Evolutionary conservation across 306 rosid species (phyloP).

Genomic region (Lathyrus oleraceus): DNA sequence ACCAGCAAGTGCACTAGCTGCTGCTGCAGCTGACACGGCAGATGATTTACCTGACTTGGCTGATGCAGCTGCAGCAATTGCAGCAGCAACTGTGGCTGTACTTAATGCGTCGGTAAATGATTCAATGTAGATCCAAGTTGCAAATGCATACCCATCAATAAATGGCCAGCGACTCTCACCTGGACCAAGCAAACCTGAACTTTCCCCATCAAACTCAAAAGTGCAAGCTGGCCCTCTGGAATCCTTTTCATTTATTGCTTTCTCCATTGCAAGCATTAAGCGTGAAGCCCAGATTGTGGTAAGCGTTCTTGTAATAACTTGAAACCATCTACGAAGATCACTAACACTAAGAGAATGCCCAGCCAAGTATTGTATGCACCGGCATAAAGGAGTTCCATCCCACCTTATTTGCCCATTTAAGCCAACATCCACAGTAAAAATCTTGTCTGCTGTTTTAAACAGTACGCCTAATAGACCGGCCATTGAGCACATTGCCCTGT

Average conservation of each 20-base stretch:
- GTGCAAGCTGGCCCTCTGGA: constrained; percentile 88
- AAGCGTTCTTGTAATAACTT: constrained; percentile 73
- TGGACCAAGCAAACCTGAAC: constrained; percentile 98
- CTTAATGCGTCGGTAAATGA: constrained; percentile 95
- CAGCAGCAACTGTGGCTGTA: constrained; percentile 99
- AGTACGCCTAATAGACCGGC: constrained; percentile 92
- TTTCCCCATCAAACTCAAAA: constrained; percentile 98
- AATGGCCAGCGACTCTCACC: constrained; percentile 99
- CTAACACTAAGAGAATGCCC: constrained; percentile 84
- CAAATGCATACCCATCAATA: constrained; percentile 89
- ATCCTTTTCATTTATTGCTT: constrained; percentile 87
- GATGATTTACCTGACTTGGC: constrained; percentile 96
- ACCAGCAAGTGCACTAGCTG: constrained; percentile 99
- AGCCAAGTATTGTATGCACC: constrained; percentile 90
- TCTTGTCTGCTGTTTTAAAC: constrained; percentile 77
- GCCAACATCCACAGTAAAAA: constrained; percentile 65
- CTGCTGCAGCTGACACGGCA: constrained; percentile 99
- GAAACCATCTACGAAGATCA: constrained; percentile 85
- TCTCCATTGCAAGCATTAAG: constrained; percentile 85
- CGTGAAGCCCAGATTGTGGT: constrained; percentile 77
- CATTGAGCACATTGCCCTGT: constrained; percentile 94
- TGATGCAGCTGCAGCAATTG: constrained; percentile 96
- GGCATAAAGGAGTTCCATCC: constrained; percentile 93
- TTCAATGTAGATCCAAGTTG: constrained; percentile 98
- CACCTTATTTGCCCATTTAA: constrained; percentile 68